phyloP scores from a whole-genome alignment of 1,284 basidiomycete species.

The Neolentinus lepideus region DNA sequence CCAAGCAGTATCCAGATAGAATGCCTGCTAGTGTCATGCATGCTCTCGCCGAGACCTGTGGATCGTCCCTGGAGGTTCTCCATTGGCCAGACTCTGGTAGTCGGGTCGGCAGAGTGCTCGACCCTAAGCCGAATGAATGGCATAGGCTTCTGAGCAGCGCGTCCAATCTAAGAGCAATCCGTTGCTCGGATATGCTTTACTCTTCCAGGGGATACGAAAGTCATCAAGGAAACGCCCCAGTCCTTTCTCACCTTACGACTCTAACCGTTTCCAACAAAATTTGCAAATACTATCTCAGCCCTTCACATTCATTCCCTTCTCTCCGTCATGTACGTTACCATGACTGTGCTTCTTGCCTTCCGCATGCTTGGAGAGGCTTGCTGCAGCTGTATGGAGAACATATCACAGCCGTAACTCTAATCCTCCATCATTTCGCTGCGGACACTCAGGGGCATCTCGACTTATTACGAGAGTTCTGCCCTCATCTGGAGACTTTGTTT shows the following conservation, averaged over 20 bases:
- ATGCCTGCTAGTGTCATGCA: neutral
- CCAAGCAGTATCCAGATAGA: neutral
- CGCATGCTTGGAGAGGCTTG: neutral
- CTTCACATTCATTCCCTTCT: neutral
- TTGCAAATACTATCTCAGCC: neutral
- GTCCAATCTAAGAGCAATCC: neutral
- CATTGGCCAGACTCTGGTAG: constrained; percentile 1
- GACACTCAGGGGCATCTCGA: neutral
- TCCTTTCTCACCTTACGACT: neutral
- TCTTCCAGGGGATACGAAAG: neutral
- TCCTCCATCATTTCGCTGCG: constrained; percentile 1
- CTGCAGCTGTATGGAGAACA: neutral
- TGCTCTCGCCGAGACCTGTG: neutral
- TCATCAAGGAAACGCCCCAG: neutral
- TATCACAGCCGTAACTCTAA: neutral
- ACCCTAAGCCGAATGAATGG: constrained; percentile 1
- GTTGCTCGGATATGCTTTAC: neutral
- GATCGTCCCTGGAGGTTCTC: neutral
- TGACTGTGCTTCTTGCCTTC: neutral
- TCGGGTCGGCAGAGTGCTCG: neutral
- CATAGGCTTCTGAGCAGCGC: neutral
- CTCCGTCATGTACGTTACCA: neutral
- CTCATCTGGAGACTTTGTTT: neutral
- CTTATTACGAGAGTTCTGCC: neutral
- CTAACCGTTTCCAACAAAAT: constrained; percentile 1